Conservation (phyloP, 1,284 basidiomycete genomes). For the Ustilago loliicola region DNA sequence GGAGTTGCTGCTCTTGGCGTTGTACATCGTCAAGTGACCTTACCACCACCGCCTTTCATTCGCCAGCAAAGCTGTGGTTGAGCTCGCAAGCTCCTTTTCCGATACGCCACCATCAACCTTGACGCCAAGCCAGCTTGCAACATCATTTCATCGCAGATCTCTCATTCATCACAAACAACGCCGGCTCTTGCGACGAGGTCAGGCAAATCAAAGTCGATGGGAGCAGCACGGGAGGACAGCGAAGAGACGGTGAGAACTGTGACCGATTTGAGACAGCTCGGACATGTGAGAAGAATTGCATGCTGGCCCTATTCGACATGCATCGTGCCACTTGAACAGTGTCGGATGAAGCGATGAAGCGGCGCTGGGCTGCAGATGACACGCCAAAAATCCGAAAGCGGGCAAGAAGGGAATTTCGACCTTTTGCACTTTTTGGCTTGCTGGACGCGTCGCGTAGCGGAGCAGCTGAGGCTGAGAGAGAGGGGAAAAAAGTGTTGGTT, state of each 20-base stretch:
- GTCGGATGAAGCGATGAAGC: not conserved
- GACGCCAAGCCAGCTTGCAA: too few species aligned
- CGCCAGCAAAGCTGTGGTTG: not conserved
- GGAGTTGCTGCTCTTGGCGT: conserved; percentile 19
- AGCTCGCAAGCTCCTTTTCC: not conserved
- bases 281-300: conserved; percentile 46
- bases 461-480: too few species aligned
- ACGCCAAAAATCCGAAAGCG: conserved; percentile 15
- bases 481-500: conserved; percentile 9
- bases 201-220: too few species aligned
- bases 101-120: not conserved
- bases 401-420: not conserved
- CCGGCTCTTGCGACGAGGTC: not conserved
- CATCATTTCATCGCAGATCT: too few species aligned
- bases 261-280: conserved; percentile 17
- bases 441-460: conserved; percentile 19
- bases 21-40: not conserved
- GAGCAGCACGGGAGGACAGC: not conserved
- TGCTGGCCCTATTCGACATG: conserved; percentile 28
- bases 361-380: not conserved
- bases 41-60: not conserved
- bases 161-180: too few species aligned
- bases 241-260: not conserved
- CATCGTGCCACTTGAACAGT: conserved; percentile 28
- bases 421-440: not conserved